phyloP scores from a whole-genome alignment of 148 eudicot genomes.

The Rheum nobile region DNA sequence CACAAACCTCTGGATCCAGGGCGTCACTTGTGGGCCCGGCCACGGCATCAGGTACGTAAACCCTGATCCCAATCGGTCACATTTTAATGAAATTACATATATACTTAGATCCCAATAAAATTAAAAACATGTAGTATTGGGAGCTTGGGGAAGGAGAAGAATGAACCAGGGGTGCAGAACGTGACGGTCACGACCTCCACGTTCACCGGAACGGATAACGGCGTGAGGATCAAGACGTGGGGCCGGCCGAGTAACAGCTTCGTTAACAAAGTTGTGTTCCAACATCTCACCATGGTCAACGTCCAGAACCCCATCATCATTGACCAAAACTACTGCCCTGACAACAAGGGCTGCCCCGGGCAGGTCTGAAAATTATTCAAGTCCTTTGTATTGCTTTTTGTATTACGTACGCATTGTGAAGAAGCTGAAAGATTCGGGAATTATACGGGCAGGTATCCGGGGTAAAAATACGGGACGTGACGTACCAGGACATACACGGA shows the following conservation, averaged over 20 bases:
- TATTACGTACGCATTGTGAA: too few species aligned
- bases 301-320: constrained; percentile 46
- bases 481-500: constrained; percentile 28
- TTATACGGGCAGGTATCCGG: constrained; percentile 3
- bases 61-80: too few species aligned
- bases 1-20: constrained; percentile 23
- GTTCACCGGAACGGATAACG: constrained; percentile 30
- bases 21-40: constrained; percentile 57
- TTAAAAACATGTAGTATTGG: constrained; percentile 28
- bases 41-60: constrained; percentile 55
- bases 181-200: constrained; percentile 27
- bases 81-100: neutral
- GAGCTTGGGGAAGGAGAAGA: constrained; percentile 31
- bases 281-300: constrained; percentile 31
- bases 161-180: constrained; percentile 41
- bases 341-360: constrained; percentile 37
- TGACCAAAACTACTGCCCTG: constrained; percentile 44
- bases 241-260: constrained; percentile 24
- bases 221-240: constrained; percentile 52
- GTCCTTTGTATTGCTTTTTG: too few species aligned
- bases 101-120: too few species aligned
- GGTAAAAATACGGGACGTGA: constrained; percentile 19
- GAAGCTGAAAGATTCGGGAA: neutral
- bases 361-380: constrained; percentile 8
- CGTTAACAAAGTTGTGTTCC: constrained; percentile 26